Evolutionary conservation across 2,329 filamentous ascomycete genomes (phyloP), one percentile per base, ranked within the genome.

Genomic region (Aureobasidium namibiae): DNA sequence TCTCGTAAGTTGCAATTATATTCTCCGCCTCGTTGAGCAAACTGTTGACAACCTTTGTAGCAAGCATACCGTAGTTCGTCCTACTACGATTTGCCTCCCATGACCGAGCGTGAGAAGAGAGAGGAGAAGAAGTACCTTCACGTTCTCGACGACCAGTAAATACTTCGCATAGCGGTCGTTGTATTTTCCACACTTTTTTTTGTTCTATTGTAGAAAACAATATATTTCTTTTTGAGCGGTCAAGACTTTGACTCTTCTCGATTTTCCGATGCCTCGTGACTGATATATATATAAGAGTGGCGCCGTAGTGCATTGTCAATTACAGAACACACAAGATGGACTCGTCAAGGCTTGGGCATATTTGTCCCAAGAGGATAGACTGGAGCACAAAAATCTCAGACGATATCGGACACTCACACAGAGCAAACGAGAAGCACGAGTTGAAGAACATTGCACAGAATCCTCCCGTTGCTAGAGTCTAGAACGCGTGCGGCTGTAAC

Each of bases 121-220:
- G 92, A 97, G 75, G 92, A 97, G 76, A 94, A 87, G 83, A 94
- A 96, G 81, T 99, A 95, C 74, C 78, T 97, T 73, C 94, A 99
- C 74, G 92, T 99, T 62, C 78, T 90, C 71, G 90, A 95, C 73
- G 87, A 94, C 74, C 84, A 91, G 80, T 94, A 86, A 77, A 68
- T 57, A 48, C 48, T 39, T 39, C 42, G 50, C 50, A 31, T 6
- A 33, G 50, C 50, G 24, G 38, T 38, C n/a, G 50, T 31, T 42
- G 36, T 21, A 21, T 41, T 26, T 50, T 24, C 21, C 33, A 33
- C 10, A 24, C 38, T 54, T 33, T 48, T 26, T 33, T 31, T 41
- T 54, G 34, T 54, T 42, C 50, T 42, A 41, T 42, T 54, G 50
- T 54, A 54, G 50, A 41, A 42, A 54, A 44, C 38, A 54, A 44